phyloP scores from a whole-genome alignment of 2,329 filamentous ascomycete genomes.

The Arthrinium puccinioides region DNA sequence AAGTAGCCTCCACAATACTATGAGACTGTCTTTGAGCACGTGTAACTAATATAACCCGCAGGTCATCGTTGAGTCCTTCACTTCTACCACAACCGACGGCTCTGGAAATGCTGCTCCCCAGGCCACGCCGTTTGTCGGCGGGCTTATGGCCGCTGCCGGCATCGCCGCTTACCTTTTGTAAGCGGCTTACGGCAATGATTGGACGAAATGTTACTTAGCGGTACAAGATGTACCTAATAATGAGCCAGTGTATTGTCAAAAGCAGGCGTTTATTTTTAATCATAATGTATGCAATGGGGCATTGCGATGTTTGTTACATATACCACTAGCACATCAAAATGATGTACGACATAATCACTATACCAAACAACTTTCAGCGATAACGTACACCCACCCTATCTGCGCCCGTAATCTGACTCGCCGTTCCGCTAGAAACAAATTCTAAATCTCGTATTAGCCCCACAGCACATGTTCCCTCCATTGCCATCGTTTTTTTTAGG shows the following conservation, averaged over 20 bases:
- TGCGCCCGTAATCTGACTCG: no score
- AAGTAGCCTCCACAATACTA: no score
- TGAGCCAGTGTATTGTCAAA: background rate
- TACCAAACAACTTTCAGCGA: no score
- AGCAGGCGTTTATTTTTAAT: background rate
- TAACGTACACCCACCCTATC: no score
- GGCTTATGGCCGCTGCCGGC: background rate
- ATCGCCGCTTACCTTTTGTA: slow-evolving; percentile 2
- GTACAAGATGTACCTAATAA: background rate
- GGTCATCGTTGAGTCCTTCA: background rate
- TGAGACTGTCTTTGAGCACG: no score
- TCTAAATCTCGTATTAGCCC: no score
- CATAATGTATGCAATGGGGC: background rate
- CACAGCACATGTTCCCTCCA: no score
- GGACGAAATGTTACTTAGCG: background rate
- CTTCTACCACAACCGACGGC: background rate
- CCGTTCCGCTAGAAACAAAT: no score
- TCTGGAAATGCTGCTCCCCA: background rate
- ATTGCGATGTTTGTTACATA: background rate
- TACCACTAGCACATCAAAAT: background rate
- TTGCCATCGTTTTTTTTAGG: no score
- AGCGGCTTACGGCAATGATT: background rate
- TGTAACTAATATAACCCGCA: no score
- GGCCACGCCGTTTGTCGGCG: slow-evolving; percentile 1
- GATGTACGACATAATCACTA: no score